Conservation (phyloP, 225 moss, liverwort and hornwort genomes). For the Polytrichum formosum region DNA sequence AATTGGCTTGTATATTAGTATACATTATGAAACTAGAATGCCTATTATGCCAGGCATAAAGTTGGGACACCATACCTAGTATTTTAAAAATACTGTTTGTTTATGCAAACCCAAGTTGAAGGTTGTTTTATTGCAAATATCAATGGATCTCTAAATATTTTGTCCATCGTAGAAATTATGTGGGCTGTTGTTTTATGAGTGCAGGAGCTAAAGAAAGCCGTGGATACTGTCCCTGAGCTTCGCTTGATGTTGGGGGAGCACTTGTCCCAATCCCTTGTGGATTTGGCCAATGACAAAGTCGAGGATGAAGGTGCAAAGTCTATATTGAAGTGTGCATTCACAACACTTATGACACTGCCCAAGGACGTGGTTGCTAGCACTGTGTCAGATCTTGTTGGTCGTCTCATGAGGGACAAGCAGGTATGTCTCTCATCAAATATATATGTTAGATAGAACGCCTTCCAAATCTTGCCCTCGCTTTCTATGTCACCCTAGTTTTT, state of each 20-base stretch:
- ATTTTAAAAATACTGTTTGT: no score
- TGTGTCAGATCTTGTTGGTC: slow-evolving; percentile 41
- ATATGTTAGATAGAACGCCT: background rate
- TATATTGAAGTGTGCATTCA: slow-evolving; percentile 59
- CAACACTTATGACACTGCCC: slow-evolving; percentile 69
- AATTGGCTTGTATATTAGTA: no score
- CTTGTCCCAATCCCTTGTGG: slow-evolving; percentile 28
- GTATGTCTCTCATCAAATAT: slow-evolving; percentile 6
- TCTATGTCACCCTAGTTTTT: no score
- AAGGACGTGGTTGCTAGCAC: slow-evolving; percentile 54
- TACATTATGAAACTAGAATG: no score
- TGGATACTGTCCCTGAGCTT: slow-evolving; percentile 71
- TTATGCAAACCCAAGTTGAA: no score
- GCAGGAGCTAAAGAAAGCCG: slow-evolving; percentile 69
- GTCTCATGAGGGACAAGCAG: slow-evolving; percentile 52
- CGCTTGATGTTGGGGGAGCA: slow-evolving; percentile 38
- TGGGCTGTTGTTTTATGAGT: background rate
- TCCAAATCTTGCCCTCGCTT: no score
- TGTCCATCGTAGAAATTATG: no score
- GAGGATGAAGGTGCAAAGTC: slow-evolving; percentile 24
- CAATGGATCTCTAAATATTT: no score
- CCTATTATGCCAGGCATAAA: no score
- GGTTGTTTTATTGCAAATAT: no score
- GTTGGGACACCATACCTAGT: no score
- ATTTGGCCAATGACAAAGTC: slow-evolving; percentile 23